These are phyloP conservation scores for Exophiala spinifera DNA, from an alignment of 2,329 filamentous ascomycete species.

Conservation along the genomic window DNA sequence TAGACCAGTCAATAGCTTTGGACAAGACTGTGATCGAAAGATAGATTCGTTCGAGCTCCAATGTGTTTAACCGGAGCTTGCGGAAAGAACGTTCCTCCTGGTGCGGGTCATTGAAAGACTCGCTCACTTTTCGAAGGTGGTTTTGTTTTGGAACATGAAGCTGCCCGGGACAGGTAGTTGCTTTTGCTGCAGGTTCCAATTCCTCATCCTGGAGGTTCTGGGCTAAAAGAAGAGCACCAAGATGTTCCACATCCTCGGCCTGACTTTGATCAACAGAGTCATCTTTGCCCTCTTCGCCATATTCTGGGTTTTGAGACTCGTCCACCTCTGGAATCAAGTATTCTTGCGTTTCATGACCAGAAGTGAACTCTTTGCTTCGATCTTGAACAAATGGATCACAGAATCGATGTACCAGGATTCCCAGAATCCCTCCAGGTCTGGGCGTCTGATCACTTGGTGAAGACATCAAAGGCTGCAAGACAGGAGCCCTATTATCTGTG, in stretches of 20 bases:
- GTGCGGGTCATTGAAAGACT: conserved; percentile 14
- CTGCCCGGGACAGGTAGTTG: neutral
- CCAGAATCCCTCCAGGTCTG: conserved; percentile 63
- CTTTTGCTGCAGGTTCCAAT: conserved; percentile 9
- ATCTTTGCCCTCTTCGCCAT: conserved; percentile 8
- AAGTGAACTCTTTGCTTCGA: neutral
- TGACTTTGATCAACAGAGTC: conserved; percentile 6
- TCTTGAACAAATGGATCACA: conserved; percentile 47
- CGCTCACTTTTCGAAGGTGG: neutral
- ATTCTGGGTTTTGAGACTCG: neutral
- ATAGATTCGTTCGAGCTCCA: conserved; percentile 72
- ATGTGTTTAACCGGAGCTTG: conserved; percentile 64
- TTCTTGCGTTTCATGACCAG: conserved; percentile 1
- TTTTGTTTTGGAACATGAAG: neutral
- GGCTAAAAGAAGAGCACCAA: conserved; percentile 23
- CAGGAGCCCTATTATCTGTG: conserved; percentile 20
- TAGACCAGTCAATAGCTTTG: conserved; percentile 70
- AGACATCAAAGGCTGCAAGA: conserved; percentile 20
- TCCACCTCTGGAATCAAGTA: conserved; percentile 1
- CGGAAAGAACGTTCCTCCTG: conserved; percentile 42
- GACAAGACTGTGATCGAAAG: conserved; percentile 70
- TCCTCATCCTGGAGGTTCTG: conserved; percentile 24
- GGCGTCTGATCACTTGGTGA: conserved; percentile 51
- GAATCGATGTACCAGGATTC: conserved; percentile 64
- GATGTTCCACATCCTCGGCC: conserved; percentile 20